Evolutionary conservation across 139 green algal species (phyloP), one percentile per base, ranked within the genome.

Genomic region (Mesotaenium endlicherianum): DNA sequence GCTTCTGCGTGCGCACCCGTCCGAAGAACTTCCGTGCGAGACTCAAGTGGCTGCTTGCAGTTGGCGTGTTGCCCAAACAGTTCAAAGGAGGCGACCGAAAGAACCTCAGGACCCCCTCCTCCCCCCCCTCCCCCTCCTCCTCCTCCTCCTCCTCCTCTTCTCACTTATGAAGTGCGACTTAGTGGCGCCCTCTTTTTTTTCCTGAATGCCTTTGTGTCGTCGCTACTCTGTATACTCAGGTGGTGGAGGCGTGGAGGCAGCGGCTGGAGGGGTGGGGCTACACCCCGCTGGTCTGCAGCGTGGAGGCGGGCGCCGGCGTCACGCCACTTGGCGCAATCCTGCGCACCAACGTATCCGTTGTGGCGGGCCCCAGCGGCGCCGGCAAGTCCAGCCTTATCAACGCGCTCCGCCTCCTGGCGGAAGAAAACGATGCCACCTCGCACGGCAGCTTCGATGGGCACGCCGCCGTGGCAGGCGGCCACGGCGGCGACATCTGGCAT

Each of bases 361-460:
- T 98, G 38, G 93, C 95, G 0, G 96, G 96, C 14, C 96, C 96
- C 2, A 97, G 92, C 31, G 95, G 92, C 0, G 95, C 95, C 5
- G 96, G 96, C 70, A 99, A 99, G 87, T 97, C 91, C 2, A 94
- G 89, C 2, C 88, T 99, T 41, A 98, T 99, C 82, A 99, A 99
- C 84, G 20, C 39, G 14, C 43, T 92, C 20, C 58, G 88, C 16
- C 43, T 6, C 8, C 60, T 49, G 53, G 20, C 20, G 67, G 67
- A 76, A 64, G 67, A 64, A 20, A 76, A n/a, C n/a, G n/a, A n/a
- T n/a, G n/a, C 20, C 30, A 64, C 26, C 26, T 64, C 53, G 26
- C 53, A 64, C 20, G 26, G 17, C 31, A 67, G 41, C 11, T 16
- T 75, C n/a, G 58, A 36, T 42, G 38, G 31, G 38, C 53, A 60